These are phyloP conservation scores for Pneumocystis canis DNA, from an alignment of 1,139 yeast species.

Conservation along the genomic window DNA sequence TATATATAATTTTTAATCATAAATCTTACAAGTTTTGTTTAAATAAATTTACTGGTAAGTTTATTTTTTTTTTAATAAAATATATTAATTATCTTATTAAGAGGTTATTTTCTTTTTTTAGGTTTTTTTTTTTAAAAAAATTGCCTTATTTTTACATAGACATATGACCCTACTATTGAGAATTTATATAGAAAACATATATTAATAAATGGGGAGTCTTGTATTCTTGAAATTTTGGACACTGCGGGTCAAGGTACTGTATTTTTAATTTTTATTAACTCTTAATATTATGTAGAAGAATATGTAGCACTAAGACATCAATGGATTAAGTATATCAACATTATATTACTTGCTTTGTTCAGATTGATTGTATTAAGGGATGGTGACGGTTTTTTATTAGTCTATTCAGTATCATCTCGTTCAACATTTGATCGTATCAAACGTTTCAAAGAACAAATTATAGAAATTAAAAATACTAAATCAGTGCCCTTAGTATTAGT, in stretches of 20 bases:
- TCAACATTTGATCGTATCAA: conserved; percentile 68
- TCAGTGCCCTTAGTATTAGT: conserved; percentile 72
- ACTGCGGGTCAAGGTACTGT: conserved; percentile 72
- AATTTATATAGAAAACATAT: conserved; percentile 89
- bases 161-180: conserved; percentile 95
- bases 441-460: conserved; percentile 74
- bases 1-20: background rate
- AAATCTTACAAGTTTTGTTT: conserved; percentile 10
- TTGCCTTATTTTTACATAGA: conserved; percentile 27
- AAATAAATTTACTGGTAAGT: conserved; percentile 12
- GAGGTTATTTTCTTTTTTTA: background rate
- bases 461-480: conserved; percentile 65
- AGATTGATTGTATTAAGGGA: conserved; percentile 5
- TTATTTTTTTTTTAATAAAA: background rate
- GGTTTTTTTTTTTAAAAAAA: background rate
- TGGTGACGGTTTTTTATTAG: conserved; percentile 71
- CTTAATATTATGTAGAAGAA: conserved; percentile 39
- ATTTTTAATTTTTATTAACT: background rate
- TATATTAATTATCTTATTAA: background rate
- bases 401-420: conserved; percentile 79
- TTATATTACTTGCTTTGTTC: background rate
- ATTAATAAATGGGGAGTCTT: conserved; percentile 80
- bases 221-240: conserved; percentile 82
- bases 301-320: conserved; percentile 90
- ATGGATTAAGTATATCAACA: conserved; percentile 51